These are phyloP conservation scores for Coniochaeta prunicola DNA, from an alignment of 2,329 filamentous ascomycete genomes.

Conservation along the genomic window DNA sequence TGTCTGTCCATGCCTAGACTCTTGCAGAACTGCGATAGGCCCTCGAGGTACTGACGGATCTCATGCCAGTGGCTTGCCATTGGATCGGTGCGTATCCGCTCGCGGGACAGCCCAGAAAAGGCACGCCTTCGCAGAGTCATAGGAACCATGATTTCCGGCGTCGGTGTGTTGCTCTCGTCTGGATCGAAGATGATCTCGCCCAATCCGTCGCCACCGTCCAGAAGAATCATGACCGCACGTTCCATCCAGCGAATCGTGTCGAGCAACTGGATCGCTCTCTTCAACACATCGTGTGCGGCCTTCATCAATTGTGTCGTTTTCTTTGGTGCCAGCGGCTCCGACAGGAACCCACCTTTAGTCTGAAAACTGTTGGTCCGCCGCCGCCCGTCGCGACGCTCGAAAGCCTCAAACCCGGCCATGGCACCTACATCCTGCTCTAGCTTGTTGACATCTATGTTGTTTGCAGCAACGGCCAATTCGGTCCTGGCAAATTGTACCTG, in stretches of 20 bases:
- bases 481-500: conserved; percentile 38
- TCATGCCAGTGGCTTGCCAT: conserved; percentile 36
- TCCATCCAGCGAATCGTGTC: conserved; percentile 41
- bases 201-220: conserved; percentile 35
- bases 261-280: conserved; percentile 35
- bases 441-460: conserved; percentile 31
- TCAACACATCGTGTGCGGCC: conserved; percentile 36
- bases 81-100: conserved; percentile 11
- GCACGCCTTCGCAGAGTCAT: conserved; percentile 11
- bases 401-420: conserved; percentile 30
- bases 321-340: conserved; percentile 15
- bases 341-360: conserved; percentile 12
- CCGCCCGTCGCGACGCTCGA: conserved; percentile 9
- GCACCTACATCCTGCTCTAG: conserved; percentile 35
- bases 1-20: conserved; percentile 36
- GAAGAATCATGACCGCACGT: conserved; percentile 33
- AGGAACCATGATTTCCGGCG: not conserved
- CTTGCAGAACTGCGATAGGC: conserved; percentile 33
- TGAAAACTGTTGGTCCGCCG: conserved; percentile 12
- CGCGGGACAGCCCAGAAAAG: conserved; percentile 8
- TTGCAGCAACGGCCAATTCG: conserved; percentile 35
- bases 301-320: conserved; percentile 41
- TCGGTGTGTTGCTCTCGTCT: conserved; percentile 5
- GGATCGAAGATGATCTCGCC: conserved; percentile 19
- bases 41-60: conserved; percentile 38